Percentiles rank a stretch among this genome's conserved stretches.
Evolutionary conservation across 2,329 filamentous ascomycete species (phyloP).

Genomic region (Lachnellula cervina): DNA sequence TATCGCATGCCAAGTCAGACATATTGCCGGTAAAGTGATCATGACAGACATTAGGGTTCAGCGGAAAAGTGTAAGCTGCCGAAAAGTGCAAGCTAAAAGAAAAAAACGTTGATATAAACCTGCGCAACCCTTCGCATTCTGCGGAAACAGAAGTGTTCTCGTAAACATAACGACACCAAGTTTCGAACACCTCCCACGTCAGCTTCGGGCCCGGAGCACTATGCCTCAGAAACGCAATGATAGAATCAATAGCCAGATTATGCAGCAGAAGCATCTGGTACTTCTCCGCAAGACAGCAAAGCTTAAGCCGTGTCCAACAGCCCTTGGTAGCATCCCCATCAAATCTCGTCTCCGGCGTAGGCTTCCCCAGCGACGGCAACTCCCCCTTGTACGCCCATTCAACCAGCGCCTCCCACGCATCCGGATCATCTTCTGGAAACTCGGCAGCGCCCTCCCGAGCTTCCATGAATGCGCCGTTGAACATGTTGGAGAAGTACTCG

Average conservation of each 20-base stretch:
- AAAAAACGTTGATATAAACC: not conserved
- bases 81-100: too few species aligned
- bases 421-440: constrained; percentile 3
- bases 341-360: not conserved
- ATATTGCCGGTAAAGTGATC: too few species aligned
- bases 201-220: not conserved
- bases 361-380: not conserved
- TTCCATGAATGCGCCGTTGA: constrained; percentile 2
- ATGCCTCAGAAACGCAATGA: not conserved
- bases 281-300: constrained; percentile 8
- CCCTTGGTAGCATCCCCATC: not conserved
- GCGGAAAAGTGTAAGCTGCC: too few species aligned
- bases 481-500: constrained; percentile 8
- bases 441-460: not conserved
- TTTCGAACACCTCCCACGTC: not conserved
- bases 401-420: constrained; percentile 1
- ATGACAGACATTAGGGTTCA: too few species aligned
- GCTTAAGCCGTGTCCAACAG: constrained; percentile 1
- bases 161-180: not conserved
- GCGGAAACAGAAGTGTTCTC: not conserved
- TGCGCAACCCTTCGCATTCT: not conserved
- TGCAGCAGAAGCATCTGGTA: constrained; percentile 3
- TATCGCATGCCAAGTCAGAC: too few species aligned
- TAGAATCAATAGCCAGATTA: constrained; percentile 5
- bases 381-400: constrained; percentile 3